Evolutionary conservation across 2,329 filamentous ascomycete species (phyloP).

Genomic region (Eurotiales sp.): DNA sequence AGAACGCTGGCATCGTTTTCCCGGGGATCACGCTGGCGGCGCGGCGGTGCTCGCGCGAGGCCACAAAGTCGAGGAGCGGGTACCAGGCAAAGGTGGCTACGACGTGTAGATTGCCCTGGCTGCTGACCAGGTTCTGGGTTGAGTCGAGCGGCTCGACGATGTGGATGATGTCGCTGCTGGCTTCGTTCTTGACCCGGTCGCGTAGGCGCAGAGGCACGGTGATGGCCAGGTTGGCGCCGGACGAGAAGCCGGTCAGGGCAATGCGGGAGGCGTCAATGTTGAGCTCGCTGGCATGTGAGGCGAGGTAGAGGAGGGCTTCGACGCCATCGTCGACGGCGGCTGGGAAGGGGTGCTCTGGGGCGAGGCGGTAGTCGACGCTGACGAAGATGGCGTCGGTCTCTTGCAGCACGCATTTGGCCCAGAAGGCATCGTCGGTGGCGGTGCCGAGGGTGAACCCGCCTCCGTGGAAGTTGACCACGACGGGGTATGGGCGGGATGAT

Average conservation of each 20-base stretch:
- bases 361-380: conserved; percentile 58
- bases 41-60: conserved; percentile 56
- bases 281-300: conserved; percentile 53
- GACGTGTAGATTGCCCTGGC: conserved; percentile 46
- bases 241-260: conserved; percentile 59
- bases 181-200: conserved; percentile 15
- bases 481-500: conserved; percentile 47
- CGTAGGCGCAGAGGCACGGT: conserved; percentile 58
- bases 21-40: conserved; percentile 52
- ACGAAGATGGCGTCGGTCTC: conserved; percentile 57
- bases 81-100: conserved; percentile 60
- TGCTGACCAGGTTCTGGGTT: conserved; percentile 32
- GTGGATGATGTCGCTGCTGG: conserved; percentile 12
- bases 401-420: conserved; percentile 54
- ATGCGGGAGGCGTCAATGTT: conserved; percentile 56
- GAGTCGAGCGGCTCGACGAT: conserved; percentile 26
- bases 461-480: conserved; percentile 62
- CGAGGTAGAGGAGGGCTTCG: conserved; percentile 57
- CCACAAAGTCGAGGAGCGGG: conserved; percentile 59
- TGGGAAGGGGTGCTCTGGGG: conserved; percentile 60
- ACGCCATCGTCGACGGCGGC: conserved; percentile 62
- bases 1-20: conserved; percentile 45
- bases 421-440: conserved; percentile 59
- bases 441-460: conserved; percentile 60
- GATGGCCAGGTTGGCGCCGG: conserved; percentile 60